Percentiles rank a stretch among this genome's conserved stretches.
Conservation (phyloP, 768 basidiomycete genomes). For the Sporobolomyces pararoseus region DNA sequence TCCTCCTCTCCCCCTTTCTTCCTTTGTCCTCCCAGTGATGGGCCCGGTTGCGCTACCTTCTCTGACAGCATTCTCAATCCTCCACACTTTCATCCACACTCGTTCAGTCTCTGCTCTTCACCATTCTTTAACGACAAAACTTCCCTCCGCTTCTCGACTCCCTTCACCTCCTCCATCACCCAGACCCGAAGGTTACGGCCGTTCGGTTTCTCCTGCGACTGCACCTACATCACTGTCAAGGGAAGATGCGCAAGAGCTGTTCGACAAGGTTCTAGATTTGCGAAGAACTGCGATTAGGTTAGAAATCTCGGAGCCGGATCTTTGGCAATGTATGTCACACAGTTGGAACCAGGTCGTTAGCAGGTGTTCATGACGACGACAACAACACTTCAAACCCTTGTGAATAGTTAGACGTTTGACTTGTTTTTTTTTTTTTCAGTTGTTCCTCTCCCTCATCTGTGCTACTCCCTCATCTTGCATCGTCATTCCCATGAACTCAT, state of each 20-base stretch:
- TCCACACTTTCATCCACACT: conserved; percentile 16
- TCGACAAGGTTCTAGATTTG: not conserved
- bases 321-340: not conserved
- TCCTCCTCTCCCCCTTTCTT: not conserved
- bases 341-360: not conserved
- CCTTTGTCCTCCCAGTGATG: not conserved
- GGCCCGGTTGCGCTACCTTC: conserved; percentile 9
- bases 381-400: too few relatives aligned
- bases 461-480: too few relatives aligned
- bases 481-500: too few relatives aligned
- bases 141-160: not conserved
- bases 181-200: not conserved
- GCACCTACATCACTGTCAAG: not conserved
- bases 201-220: not conserved
- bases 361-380: too few relatives aligned
- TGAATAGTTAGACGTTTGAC: too few relatives aligned
- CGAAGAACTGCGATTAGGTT: not conserved
- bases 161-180: not conserved
- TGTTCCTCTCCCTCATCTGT: too few relatives aligned
- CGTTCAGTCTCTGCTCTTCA: not conserved
- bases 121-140: not conserved
- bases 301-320: not conserved
- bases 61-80: not conserved
- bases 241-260: not conserved
- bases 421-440: too few relatives aligned